A percentile compares a stretch with the other conserved stretches of the same genome.
Evolutionary conservation across 23 red algal species (phyloP).

Genomic region (Gracilaria domingensis): DNA sequence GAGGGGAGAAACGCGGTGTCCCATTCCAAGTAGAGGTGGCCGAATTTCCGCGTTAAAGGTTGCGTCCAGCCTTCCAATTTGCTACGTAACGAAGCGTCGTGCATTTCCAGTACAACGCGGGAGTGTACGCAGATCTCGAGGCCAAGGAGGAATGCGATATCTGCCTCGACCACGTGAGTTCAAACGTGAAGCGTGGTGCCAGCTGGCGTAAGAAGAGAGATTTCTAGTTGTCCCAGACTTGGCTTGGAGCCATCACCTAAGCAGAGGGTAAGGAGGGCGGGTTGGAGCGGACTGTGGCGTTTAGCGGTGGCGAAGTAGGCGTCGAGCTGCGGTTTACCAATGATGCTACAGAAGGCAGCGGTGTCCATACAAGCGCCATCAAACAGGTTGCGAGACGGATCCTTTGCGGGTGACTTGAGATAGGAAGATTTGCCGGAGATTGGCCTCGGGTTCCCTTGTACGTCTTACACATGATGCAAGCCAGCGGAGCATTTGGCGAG

Average conservation of each 20-base stretch:
- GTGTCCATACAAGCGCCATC: slow-evolving; percentile 31
- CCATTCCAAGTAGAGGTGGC: slow-evolving; percentile 17
- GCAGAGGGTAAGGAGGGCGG: not conserved
- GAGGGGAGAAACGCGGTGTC: not conserved
- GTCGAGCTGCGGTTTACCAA: not conserved
- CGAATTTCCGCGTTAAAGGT: not conserved
- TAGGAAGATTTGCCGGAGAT: too few species aligned
- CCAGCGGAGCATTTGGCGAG: too few species aligned
- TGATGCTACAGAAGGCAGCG: not conserved
- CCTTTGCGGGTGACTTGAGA: too few species aligned
- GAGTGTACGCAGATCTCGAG: not conserved
- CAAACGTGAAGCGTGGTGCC: not conserved
- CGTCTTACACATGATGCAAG: too few species aligned
- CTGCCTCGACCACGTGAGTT: not conserved
- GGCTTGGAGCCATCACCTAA: slow-evolving; percentile 11
- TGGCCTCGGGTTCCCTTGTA: too few species aligned
- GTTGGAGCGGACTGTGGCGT: not conserved
- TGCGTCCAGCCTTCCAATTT: slow-evolving; percentile 22
- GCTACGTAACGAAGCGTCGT: not conserved
- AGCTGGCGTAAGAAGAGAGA: not conserved
- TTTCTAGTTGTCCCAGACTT: not conserved
- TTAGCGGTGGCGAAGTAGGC: not conserved
- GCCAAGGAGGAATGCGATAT: slow-evolving; percentile 29
- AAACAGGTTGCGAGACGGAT: too few species aligned
- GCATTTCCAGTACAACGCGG: slow-evolving; percentile 14